Percentiles rank a stretch among this genome's conserved stretches.
These are phyloP conservation scores for Lactifluus pinguis DNA, from an alignment of 768 basidiomycete genomes.

Conservation along the genomic window DNA sequence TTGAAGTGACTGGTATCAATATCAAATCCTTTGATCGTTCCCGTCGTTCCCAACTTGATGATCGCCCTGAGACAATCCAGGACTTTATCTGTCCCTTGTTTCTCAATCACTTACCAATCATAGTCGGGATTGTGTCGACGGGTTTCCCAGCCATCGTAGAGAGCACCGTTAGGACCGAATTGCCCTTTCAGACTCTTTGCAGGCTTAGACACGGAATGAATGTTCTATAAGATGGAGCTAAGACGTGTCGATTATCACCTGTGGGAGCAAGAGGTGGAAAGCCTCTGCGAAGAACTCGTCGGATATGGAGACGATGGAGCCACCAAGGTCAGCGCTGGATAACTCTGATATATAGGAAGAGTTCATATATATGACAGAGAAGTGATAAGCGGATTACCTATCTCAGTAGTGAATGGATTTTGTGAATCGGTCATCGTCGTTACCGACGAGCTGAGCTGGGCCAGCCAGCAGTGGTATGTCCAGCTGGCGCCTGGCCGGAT, in stretches of 20 bases:
- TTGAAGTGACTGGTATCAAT: slow-evolving; percentile 94
- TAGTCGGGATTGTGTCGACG: slow-evolving; percentile 79
- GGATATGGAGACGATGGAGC: slow-evolving; percentile 61
- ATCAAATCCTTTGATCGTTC: slow-evolving; percentile 73
- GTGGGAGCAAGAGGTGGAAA: slow-evolving; percentile 69
- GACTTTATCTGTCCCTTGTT: not conserved
- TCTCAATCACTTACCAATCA: slow-evolving; percentile 60
- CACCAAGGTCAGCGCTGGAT: slow-evolving; percentile 80
- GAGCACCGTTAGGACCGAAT: slow-evolving; percentile 90
- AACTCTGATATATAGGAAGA: slow-evolving; percentile 49
- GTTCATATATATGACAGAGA: no score
- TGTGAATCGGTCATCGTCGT: not conserved
- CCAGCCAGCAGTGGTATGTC: not conserved
- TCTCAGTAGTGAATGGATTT: slow-evolving; percentile 37
- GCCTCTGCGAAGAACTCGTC: slow-evolving; percentile 97
- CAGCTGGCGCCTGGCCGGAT: not conserved
- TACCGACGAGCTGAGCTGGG: no score
- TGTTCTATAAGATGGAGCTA: not conserved
- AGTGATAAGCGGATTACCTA: slow-evolving; percentile 31
- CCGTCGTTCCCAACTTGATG: slow-evolving; percentile 74
- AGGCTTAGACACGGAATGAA: slow-evolving; percentile 40
- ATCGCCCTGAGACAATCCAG: slow-evolving; percentile 56
- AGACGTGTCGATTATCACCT: slow-evolving; percentile 35
- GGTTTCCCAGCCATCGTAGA: slow-evolving; percentile 93
- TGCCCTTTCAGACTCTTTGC: slow-evolving; percentile 88